Conservation (phyloP, 1,139 yeast genomes). For the Debaryomyces subglobosus region DNA sequence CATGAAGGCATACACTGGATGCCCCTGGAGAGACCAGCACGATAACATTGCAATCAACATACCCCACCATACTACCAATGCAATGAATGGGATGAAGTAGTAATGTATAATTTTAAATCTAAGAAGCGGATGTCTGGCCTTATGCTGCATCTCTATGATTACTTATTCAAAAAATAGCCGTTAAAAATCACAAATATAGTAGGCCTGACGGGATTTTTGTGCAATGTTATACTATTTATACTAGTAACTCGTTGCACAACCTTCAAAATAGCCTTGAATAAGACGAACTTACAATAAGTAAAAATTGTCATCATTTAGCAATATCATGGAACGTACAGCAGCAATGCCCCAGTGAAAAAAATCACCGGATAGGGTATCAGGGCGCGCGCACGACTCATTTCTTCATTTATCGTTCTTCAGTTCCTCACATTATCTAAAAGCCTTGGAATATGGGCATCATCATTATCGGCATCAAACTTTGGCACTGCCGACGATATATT, state of each 20-base stretch:
- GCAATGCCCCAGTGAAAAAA: constrained; percentile 8
- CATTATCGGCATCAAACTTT: background rate
- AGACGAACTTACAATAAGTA: background rate
- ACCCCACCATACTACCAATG: constrained; percentile 43
- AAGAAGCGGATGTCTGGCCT: constrained; percentile 15
- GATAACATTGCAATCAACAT: constrained; percentile 44
- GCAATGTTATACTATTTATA: background rate
- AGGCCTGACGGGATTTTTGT: background rate
- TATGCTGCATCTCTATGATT: constrained; percentile 1
- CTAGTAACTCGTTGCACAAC: background rate
- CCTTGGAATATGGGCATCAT: background rate
- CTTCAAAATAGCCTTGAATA: background rate
- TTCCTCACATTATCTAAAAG: background rate
- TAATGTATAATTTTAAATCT: constrained; percentile 37
- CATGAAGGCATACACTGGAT: constrained; percentile 68
- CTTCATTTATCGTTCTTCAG: no score
- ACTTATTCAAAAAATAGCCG: background rate
- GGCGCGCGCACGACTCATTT: background rate
- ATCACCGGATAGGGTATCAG: background rate
- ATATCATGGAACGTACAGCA: constrained; percentile 1
- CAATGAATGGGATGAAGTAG: constrained; percentile 35
- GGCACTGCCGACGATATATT: no score
- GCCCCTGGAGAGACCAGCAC: constrained; percentile 76
- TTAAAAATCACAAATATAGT: background rate
- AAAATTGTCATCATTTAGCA: background rate